These are phyloP conservation scores for Angomonas deanei DNA, from an alignment of 208 protist species.

Conservation along the genomic window DNA sequence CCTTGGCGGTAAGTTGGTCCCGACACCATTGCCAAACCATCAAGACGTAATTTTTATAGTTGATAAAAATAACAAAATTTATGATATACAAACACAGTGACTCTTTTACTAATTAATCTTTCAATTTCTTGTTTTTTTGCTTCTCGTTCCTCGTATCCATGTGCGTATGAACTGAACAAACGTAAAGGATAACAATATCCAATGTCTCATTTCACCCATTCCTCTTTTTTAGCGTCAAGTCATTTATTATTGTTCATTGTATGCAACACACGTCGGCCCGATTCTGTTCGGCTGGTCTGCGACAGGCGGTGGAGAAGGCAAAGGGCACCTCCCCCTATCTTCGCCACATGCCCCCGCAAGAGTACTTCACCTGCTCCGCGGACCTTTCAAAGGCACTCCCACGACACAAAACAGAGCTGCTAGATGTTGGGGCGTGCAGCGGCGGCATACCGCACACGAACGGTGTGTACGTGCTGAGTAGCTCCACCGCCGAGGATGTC, in stretches of 20 bases:
- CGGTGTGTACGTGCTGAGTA: constrained; percentile 53
- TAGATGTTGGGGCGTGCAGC: constrained; percentile 28
- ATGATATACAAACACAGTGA: background rate
- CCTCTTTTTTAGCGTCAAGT: no score
- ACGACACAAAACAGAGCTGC: constrained; percentile 55
- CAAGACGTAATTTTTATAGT: background rate
- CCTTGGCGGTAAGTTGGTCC: constrained; percentile 79
- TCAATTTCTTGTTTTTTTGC: background rate
- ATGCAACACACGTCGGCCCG: no score
- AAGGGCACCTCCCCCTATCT: constrained; percentile 32
- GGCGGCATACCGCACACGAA: constrained; percentile 30
- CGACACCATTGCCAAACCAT: background rate
- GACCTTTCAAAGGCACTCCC: constrained; percentile 7
- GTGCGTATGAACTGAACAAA: no score
- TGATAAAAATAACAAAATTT: background rate
- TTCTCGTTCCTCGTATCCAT: no score
- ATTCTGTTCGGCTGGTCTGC: no score
- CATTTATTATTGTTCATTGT: no score
- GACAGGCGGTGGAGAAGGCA: background rate
- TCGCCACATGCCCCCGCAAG: constrained; percentile 50
- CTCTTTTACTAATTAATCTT: background rate
- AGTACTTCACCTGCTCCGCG: constrained; percentile 60
- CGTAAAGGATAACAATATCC: no score
- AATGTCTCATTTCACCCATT: no score
- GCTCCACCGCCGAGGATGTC: constrained; percentile 39